Evolutionary conservation across 345 rosid genomes (phyloP), one percentile per base, ranked within the genome.

Genomic region (Pelargonium nanum): DNA sequence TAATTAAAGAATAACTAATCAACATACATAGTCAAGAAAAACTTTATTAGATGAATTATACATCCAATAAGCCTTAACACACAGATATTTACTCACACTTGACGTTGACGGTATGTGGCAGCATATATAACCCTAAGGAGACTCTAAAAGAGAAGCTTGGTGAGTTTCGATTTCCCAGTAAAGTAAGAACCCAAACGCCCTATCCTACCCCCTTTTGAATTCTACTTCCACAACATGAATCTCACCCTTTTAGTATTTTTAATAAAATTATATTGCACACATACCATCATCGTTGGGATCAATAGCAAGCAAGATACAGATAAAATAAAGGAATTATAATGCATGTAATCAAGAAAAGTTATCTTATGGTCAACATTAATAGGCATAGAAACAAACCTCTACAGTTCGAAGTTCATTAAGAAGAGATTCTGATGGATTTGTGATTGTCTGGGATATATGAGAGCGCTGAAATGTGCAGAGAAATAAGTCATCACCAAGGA

Each of bases 381-480:
- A 72, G 22, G 40, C 65, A 69, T 44, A 57, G 48, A 66, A 75
- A 75, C 87, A 69, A 70, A 94, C 99, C 99, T 94, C 99, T 70
- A 90, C 95, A 6, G 82, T 90, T 67, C 82, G 86, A 71, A 94
- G 96, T 79, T 94, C 99, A 76, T 90, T 90, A 64, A 94, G 95
- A 78, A 90, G 91, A 53, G 97, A 94, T 68, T 94, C 95, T 0
- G 97, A 88, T 60, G 99, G 97, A 54, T 69, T 64, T 70, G 97
- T 86, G 73, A 94, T 90, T 22, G 99, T 94, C 71, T 78, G 70
- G 66, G 75, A 71, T 74, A 94, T 74, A 76, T 88, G 92, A 71
- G 90, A 79, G 44, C 99, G 85, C 99, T 90, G 93, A 67, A 80
- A 69, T 40, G 15, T 12, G 16, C 0, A 40, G 48, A 40, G 48